Evolutionary conservation across 306 rosid genomes (phyloP).

Genomic region (Clitoria ternatea): DNA sequence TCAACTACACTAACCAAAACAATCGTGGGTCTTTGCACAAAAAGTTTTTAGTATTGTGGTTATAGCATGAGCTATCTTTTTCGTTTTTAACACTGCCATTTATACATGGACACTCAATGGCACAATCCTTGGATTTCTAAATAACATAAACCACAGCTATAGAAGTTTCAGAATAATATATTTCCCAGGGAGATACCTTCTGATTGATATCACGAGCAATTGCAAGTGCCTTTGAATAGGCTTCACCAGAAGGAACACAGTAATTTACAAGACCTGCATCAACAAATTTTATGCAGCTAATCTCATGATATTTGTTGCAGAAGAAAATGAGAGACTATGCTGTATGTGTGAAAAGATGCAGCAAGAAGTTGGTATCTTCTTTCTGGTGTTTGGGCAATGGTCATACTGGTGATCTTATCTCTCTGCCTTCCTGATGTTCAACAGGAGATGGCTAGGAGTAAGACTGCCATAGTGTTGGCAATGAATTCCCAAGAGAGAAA

Average conservation of each 20-base stretch:
- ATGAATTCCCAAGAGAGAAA: neutral
- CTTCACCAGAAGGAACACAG: conserved; percentile 83
- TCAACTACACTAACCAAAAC: neutral
- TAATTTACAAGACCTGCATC: conserved; percentile 75
- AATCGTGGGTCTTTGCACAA: neutral
- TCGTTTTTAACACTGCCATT: neutral
- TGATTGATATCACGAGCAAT: conserved; percentile 69
- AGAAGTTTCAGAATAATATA: conserved; percentile 5
- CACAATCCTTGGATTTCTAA: neutral
- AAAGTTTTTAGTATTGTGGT: neutral
- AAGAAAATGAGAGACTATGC: neutral
- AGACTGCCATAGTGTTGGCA: neutral
- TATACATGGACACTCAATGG: neutral
- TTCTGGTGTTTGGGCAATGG: too few species aligned
- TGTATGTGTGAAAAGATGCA: neutral
- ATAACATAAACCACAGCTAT: neutral
- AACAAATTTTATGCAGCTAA: conserved; percentile 18
- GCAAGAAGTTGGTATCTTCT: neutral
- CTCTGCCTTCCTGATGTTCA: conserved; percentile 7
- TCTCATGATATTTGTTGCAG: neutral
- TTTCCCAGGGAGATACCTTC: conserved; percentile 49
- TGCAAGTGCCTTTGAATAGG: conserved; percentile 68
- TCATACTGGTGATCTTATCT: conserved; percentile 1
- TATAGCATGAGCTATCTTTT: neutral
- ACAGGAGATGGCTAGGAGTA: neutral